Base-by-base conservation (phyloP, 108 stramenopile genomes). In the Pseudonitzschia pungens region DNA sequence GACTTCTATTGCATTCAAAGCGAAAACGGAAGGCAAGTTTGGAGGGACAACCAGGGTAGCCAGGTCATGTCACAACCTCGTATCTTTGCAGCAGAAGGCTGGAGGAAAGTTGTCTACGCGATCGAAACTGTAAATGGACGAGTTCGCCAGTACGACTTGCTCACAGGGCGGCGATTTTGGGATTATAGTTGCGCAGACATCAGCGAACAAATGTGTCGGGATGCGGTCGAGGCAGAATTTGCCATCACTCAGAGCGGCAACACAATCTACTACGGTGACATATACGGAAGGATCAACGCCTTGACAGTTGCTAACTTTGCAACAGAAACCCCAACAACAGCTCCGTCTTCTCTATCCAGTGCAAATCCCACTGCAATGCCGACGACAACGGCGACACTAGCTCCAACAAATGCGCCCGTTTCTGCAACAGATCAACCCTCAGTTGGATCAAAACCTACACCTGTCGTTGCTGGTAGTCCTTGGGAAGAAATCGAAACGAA, bases 141-240 rank as follows among this genome's bases (percentile, higher is more conserved):
- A 4, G 69, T 83, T 40, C 67, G 64, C 12, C 78, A 80, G 41
- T 51, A 72, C 50, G 55, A 75, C 21, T 22, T 74, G 14, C 31
- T 42, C 29, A 62, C 15, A 24, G 83, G 79, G 26, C 58, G 33
- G 14, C 21, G 28, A 31, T 50, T 54, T 44, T 83, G 83, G 83
- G 55, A 60, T 56, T 60, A 73, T 41, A 68, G 51, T 36, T 83
- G 83, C 41, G 55, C 21, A 2, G 62, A 66, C 42, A 51, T 75
- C 21, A 55, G 66, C 22, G 31, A 65, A 27, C 4, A 45, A 9
- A 32, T 55, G 21, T 83, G 79, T 45, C 66, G 68, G 24, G 75
- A 77, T 64, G 27, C 72, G 21, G 81, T 82, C 29, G 77, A 77
- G 57, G 76, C 81, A 11, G 81, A 82, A 4, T 77, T 82, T 73